phyloP scores from a whole-genome alignment of 1,284 basidiomycete species.

The Trametes polyzona region DNA sequence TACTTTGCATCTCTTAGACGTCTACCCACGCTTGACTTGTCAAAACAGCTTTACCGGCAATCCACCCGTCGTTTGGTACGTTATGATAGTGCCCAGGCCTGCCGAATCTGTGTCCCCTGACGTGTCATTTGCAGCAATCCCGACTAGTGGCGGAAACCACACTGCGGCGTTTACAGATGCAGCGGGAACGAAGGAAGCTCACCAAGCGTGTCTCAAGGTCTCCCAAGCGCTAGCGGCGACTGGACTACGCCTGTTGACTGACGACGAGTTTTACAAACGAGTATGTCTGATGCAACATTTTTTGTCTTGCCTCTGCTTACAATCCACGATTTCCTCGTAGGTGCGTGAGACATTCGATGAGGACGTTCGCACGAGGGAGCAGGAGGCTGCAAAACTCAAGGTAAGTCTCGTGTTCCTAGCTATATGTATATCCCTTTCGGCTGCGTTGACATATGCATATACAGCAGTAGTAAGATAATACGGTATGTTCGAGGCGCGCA shows the following conservation, averaged over 20 bases:
- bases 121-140: slow-evolving; percentile 56
- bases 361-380: slow-evolving; percentile 30
- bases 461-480: too few relatives aligned
- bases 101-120: too few relatives aligned
- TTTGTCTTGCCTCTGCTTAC: background rate
- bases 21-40: background rate
- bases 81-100: too few relatives aligned
- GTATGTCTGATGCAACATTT: slow-evolving; percentile 35
- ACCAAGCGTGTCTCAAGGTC: slow-evolving; percentile 57
- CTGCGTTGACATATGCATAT: too few relatives aligned
- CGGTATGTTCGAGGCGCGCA: too few relatives aligned
- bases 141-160: slow-evolving; percentile 71
- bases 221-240: slow-evolving; percentile 65
- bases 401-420: background rate
- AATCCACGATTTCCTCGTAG: slow-evolving; percentile 24
- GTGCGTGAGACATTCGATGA: slow-evolving; percentile 44
- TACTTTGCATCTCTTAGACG: background rate
- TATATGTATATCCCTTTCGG: too few relatives aligned
- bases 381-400: slow-evolving; percentile 1
- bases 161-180: slow-evolving; percentile 65
- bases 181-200: slow-evolving; percentile 63
- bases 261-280: slow-evolving; percentile 59
- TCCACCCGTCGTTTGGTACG: slow-evolving; percentile 68
- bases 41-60: slow-evolving; percentile 57
- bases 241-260: slow-evolving; percentile 59